These are phyloP conservation scores for Monilinia fructicola DNA, from an alignment of 2,329 filamentous ascomycete genomes.

Conservation along the genomic window DNA sequence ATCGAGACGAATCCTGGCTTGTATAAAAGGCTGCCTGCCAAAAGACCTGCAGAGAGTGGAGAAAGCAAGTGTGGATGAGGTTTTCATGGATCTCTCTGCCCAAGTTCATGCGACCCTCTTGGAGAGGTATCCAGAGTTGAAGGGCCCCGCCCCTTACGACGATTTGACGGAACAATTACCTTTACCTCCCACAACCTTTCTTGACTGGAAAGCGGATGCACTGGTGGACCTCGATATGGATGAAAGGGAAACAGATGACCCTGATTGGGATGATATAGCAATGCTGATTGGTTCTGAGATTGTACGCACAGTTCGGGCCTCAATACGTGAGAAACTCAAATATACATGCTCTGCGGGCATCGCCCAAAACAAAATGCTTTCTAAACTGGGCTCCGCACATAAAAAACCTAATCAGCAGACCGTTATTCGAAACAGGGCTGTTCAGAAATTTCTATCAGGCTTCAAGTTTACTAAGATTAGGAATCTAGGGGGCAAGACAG, in stretches of 20 bases:
- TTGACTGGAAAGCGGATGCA: slow-evolving; percentile 85
- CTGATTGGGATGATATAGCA: slow-evolving; percentile 94
- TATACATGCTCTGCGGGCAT: slow-evolving; percentile 94
- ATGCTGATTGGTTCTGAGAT: slow-evolving; percentile 88
- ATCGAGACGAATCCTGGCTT: slow-evolving; percentile 75
- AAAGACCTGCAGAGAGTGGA: slow-evolving; percentile 70
- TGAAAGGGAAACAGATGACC: slow-evolving; percentile 73
- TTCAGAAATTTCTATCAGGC: slow-evolving; percentile 72
- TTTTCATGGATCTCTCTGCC: slow-evolving; percentile 87
- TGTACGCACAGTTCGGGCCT: slow-evolving; percentile 69
- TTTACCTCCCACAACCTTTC: slow-evolving; percentile 66
- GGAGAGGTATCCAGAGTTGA: slow-evolving; percentile 72
- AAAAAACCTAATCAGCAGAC: slow-evolving; percentile 96
- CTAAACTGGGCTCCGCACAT: slow-evolving; percentile 86
- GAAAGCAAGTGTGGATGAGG: slow-evolving; percentile 94
- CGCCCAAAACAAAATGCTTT: slow-evolving; percentile 89
- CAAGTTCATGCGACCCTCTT: slow-evolving; percentile 76
- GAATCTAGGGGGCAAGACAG: slow-evolving; percentile 92
- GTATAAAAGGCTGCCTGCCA: slow-evolving; percentile 74
- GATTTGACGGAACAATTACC: slow-evolving; percentile 72
- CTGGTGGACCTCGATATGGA: slow-evolving; percentile 72
- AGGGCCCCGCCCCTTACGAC: slow-evolving; percentile 66
- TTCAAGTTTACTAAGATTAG: slow-evolving; percentile 96
- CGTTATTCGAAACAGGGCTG: slow-evolving; percentile 82
- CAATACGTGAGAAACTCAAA: slow-evolving; percentile 66